Base-by-base conservation (phyloP, 345 rosid genomes). In the Sonneratia alba region DNA sequence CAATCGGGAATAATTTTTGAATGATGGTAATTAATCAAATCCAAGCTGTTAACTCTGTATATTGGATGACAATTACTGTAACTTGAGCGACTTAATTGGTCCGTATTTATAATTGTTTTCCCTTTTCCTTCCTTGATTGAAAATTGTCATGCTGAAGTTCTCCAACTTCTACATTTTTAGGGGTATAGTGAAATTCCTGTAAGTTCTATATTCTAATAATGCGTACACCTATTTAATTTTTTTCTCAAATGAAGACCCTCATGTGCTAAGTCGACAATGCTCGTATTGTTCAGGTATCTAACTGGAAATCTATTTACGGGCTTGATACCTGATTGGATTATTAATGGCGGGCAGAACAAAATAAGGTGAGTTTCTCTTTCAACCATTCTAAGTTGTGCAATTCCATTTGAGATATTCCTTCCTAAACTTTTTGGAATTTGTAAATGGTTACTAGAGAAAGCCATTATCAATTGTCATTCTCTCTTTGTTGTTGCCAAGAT, bases 241-340 rank as follows among this genome's bases (percentile, higher is more conserved):
- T 48, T 10, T 16, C 22, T 48, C 53, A 48, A 15, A 48, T 16
- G 32, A 27, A 14, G 15, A 15, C 12, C 18, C 53, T 48, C 53
- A 14, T 15, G 53, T 3, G 53, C 18, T 53, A 5, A 18, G 22
- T 16, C 14, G 24, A 59, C 18, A 21, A 59, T 59, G 22, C 34
- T 53, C 24, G 0, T 59, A 1, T 59, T 6, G 2, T 59, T 22
- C 36, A 73, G 85, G 64, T 82, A 76, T 66, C 67, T 82, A 5
- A 84, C 85, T 40, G 72, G 80, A 70, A 85, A 85, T 66, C 63
- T 69, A 72, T 76, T 85, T 16, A 80, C 32, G 13, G 85, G 87
- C 68, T 3, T 7, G 1, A 67, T 82, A 14, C 87, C 81, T 62
- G 1, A 0, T 19, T 80, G 83, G 84, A 49, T 82, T 13, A 22